Conservation (phyloP, 1,139 yeast genomes). For the Barnettozyma hawaiiensis region DNA sequence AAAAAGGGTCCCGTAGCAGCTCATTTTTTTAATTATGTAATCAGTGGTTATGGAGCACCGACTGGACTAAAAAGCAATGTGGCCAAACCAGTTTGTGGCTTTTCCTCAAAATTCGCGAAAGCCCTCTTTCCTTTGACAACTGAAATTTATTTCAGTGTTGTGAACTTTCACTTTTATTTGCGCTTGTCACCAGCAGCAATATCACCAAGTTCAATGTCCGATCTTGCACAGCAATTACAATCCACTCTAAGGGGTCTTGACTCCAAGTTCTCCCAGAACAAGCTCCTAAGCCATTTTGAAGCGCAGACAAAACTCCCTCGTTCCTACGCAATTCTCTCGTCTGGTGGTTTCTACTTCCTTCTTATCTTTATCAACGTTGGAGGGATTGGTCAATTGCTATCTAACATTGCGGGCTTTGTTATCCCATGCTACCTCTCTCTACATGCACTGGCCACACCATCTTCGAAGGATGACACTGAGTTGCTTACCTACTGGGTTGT, state of each 20-base stretch:
- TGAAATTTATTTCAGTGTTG: background rate
- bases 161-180: no score
- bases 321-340: slow-evolving; percentile 74
- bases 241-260: slow-evolving; percentile 24
- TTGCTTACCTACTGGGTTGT: slow-evolving; percentile 96
- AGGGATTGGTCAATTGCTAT: slow-evolving; percentile 87
- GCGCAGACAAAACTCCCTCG: slow-evolving; percentile 69
- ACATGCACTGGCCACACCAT: slow-evolving; percentile 69
- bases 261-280: slow-evolving; percentile 34
- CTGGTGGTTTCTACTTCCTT: slow-evolving; percentile 59
- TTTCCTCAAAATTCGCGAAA: no score
- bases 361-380: slow-evolving; percentile 84
- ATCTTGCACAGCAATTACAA: slow-evolving; percentile 24
- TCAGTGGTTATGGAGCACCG: no score
- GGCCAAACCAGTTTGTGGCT: no score
- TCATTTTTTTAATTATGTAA: no score
- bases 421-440: slow-evolving; percentile 89
- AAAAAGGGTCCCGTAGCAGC: no score
- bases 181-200: no score
- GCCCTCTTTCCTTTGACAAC: no score
- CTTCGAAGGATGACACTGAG: slow-evolving; percentile 73
- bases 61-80: no score
- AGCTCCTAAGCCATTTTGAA: slow-evolving; percentile 52
- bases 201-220: slow-evolving; percentile 18
- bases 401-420: slow-evolving; percentile 88